A percentile compares a stretch with the other conserved stretches of the same genome.
These are phyloP conservation scores for Exophiala dermatitidis DNA, from an alignment of 2,329 filamentous ascomycete species.

Conservation along the genomic window DNA sequence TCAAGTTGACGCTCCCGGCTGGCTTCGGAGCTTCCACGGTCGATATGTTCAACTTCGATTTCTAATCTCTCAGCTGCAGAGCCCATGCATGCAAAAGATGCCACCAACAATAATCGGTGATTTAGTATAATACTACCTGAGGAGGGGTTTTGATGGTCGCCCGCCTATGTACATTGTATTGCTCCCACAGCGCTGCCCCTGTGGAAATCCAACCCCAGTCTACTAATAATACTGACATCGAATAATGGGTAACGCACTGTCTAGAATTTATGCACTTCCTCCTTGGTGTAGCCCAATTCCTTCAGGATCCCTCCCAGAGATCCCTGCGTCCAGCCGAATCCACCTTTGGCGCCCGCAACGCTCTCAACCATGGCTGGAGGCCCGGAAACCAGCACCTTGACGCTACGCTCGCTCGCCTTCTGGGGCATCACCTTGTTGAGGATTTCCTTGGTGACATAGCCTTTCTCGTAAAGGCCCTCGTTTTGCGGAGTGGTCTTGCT, in stretches of 20 bases:
- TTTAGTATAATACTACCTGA: too few relatives aligned
- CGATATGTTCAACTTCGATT: too few relatives aligned
- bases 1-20: too few relatives aligned
- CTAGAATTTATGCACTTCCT: constrained; percentile 55
- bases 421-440: constrained; percentile 46
- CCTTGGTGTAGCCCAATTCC: constrained; percentile 51
- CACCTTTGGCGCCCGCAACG: constrained; percentile 42
- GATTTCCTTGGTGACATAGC: constrained; percentile 52
- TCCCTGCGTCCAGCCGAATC: constrained; percentile 31
- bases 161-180: too few relatives aligned
- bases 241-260: constrained; percentile 2
- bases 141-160: too few relatives aligned
- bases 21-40: too few relatives aligned
- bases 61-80: too few relatives aligned
- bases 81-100: too few relatives aligned
- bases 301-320: constrained; percentile 45
- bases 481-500: constrained; percentile 35
- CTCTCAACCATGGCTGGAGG: constrained; percentile 60
- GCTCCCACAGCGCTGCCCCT: not conserved
- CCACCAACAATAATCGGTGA: too few relatives aligned
- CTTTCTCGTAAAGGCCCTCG: constrained; percentile 43
- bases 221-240: constrained; percentile 18
- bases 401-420: constrained; percentile 20
- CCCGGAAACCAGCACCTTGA: constrained; percentile 62
- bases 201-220: not conserved